Conservation (phyloP, 2,329 filamentous ascomycete species). For the Knoxdaviesia proteae region DNA sequence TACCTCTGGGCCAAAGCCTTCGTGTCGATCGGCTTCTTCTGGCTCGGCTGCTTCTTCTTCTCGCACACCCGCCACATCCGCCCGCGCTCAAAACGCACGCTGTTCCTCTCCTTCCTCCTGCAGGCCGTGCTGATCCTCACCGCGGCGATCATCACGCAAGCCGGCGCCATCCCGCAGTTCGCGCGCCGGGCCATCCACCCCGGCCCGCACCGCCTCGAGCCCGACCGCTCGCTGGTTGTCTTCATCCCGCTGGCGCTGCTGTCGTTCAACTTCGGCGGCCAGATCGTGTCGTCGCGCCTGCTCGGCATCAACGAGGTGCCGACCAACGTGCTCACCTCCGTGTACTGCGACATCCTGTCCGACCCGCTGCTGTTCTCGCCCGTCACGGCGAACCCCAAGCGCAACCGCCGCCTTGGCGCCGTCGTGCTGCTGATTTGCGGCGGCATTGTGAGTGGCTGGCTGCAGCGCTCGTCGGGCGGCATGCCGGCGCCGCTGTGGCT, state of each 20-base stretch:
- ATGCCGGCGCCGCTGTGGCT: slow-evolving; percentile 23
- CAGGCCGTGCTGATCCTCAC: slow-evolving; percentile 29
- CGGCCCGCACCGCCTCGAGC: slow-evolving; percentile 6
- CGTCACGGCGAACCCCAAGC: slow-evolving; percentile 21
- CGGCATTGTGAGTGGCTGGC: slow-evolving; percentile 25
- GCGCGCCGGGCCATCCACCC: slow-evolving; percentile 3
- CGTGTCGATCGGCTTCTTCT: slow-evolving; percentile 30
- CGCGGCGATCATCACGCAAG: slow-evolving; percentile 29
- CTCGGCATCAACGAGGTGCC: slow-evolving; percentile 32
- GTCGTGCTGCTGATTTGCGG: slow-evolving; percentile 24
- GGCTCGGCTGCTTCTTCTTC: slow-evolving; percentile 28
- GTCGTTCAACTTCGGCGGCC: slow-evolving; percentile 30
- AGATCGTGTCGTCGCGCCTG: slow-evolving; percentile 26
- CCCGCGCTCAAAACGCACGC: slow-evolving; percentile 18
- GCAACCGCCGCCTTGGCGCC: slow-evolving; percentile 24
- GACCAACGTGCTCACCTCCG: slow-evolving; percentile 31
- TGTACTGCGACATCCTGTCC: slow-evolving; percentile 30
- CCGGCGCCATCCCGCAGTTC: slow-evolving; percentile 19
- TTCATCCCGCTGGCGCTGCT: slow-evolving; percentile 25
- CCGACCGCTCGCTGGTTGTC: slow-evolving; percentile 15
- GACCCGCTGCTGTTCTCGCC: slow-evolving; percentile 24
- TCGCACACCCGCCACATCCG: slow-evolving; percentile 14
- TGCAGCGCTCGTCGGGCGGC: slow-evolving; percentile 19
- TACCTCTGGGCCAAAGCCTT: slow-evolving; percentile 27
- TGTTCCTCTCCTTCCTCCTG: slow-evolving; percentile 26